Evolutionary conservation across 1,139 yeast genomes (phyloP).

Genomic region (Yamadazyma jaroonii): DNA sequence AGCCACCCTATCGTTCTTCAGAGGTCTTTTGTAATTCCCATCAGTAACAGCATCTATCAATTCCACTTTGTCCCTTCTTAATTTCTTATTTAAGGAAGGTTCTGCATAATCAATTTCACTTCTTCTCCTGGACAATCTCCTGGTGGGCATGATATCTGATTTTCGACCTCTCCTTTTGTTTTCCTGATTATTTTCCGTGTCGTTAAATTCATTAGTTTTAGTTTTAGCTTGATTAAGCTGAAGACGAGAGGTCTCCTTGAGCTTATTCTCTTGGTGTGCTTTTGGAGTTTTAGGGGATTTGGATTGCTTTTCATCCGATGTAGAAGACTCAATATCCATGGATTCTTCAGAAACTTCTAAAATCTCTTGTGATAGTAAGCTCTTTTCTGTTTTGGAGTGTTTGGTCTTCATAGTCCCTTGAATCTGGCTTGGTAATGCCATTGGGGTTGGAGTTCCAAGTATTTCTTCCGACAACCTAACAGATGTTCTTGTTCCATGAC

Average conservation of each 20-base stretch:
- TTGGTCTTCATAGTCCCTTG: too few species aligned
- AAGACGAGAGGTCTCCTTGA: neutral
- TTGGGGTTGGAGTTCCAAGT: too few species aligned
- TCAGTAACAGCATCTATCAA: conserved; percentile 53
- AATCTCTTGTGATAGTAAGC: neutral
- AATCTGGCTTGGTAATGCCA: neutral
- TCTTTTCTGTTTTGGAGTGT: neutral
- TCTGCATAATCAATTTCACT: conserved; percentile 61
- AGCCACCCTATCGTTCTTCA: conserved; percentile 4
- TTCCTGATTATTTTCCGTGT: neutral
- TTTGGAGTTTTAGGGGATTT: neutral
- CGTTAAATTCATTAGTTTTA: neutral
- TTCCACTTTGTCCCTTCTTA: conserved; percentile 65
- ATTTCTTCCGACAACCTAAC: neutral
- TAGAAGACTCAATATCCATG: neutral
- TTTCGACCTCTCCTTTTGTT: neutral
- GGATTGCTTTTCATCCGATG: neutral
- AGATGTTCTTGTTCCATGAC: neutral
- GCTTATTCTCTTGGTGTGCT: neutral
- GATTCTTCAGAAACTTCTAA: neutral
- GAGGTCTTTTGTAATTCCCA: conserved; percentile 18
- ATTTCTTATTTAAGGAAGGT: conserved; percentile 65
- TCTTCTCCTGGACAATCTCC: conserved; percentile 13
- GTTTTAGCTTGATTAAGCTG: neutral
- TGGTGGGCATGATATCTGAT: neutral